Evolutionary conservation across 495 filamentous ascomycete species (phyloP).

Genomic region (Penicillium simplicissimum): DNA sequence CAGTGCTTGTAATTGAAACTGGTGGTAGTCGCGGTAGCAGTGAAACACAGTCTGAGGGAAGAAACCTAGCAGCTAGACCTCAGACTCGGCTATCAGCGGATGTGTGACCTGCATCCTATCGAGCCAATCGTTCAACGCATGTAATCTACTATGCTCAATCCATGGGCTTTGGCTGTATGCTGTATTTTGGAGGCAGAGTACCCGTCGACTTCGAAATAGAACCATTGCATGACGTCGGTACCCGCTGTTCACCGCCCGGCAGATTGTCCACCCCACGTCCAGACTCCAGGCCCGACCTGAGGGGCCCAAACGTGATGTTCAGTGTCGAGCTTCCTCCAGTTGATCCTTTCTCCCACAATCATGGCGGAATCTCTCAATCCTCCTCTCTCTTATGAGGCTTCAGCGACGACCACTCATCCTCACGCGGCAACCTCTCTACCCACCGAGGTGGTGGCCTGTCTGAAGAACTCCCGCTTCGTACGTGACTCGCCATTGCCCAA

Average conservation of each 20-base stretch:
- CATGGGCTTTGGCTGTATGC: background rate
- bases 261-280: constrained; percentile 18
- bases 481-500: constrained; percentile 20
- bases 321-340: background rate
- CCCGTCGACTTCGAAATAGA: too few relatives aligned
- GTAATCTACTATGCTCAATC: background rate
- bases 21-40: background rate
- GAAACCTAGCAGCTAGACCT: background rate
- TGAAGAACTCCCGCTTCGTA: constrained; percentile 95
- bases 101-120: background rate
- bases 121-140: background rate
- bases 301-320: background rate
- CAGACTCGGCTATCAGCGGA: constrained; percentile 1
- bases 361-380: constrained; percentile 52
- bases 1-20: background rate
- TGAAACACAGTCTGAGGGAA: background rate
- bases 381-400: constrained; percentile 74
- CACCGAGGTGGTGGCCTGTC: constrained; percentile 79
- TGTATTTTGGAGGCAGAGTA: background rate
- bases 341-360: constrained; percentile 10
- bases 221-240: constrained; percentile 21
- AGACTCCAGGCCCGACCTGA: constrained; percentile 13
- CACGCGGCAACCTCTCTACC: constrained; percentile 70
- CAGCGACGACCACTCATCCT: constrained; percentile 68
- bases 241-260: constrained; percentile 16